Conservation (phyloP, 495 filamentous ascomycete genomes). For the Aspergillus ellipticus region DNA sequence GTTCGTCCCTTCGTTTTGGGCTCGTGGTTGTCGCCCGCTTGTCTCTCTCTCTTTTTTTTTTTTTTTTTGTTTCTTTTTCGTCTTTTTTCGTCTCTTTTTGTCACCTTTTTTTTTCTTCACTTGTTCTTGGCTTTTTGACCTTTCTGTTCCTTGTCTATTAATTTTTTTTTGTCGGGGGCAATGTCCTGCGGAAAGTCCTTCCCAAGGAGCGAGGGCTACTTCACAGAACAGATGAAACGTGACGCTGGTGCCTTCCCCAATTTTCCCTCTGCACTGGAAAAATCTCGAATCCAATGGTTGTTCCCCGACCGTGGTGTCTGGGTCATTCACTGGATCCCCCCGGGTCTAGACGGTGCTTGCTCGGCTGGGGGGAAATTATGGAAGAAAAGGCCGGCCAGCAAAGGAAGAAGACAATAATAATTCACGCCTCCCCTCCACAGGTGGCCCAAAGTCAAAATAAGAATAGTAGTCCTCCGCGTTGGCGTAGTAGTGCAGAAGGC, state of each 20-base stretch:
- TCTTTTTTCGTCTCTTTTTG: constrained; percentile 3
- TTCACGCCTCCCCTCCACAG: not conserved
- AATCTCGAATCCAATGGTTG: not conserved
- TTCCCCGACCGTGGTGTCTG: constrained; percentile 5
- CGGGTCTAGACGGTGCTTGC: not conserved
- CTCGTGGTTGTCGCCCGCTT: not conserved
- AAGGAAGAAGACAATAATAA: not conserved
- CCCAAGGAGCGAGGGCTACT: not conserved
- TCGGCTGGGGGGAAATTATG: not conserved
- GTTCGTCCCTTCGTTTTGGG: not conserved
- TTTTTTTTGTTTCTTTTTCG: not conserved
- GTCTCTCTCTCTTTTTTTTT: constrained; percentile 8
- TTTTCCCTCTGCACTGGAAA: constrained; percentile 4
- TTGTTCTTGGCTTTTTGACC: no score
- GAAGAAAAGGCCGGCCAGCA: not conserved
- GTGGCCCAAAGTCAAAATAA: constrained; percentile 6
- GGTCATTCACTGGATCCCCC: constrained; percentile 6
- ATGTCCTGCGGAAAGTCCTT: not conserved
- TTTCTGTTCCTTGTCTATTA: no score
- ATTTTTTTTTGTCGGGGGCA: not conserved
- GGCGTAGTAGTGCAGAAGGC: not conserved
- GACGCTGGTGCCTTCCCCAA: not conserved
- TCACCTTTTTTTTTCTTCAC: not conserved
- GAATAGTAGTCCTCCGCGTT: constrained; percentile 6
- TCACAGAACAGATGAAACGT: not conserved